Evolutionary conservation across 345 rosid species (phyloP).

Genomic region (Gynandropsis gynandra): DNA sequence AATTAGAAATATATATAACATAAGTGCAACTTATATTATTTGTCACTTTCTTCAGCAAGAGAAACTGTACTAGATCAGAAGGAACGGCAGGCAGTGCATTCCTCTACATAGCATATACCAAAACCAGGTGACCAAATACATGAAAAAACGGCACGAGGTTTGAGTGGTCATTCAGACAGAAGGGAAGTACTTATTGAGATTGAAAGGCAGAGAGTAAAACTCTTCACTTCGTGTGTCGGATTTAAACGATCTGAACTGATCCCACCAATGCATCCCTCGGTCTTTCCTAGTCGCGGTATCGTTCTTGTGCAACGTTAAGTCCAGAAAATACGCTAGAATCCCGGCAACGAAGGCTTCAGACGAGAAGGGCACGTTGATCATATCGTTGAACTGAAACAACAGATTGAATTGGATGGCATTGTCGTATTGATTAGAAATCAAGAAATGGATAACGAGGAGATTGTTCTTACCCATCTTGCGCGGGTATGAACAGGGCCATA

Average conservation of each 20-base stretch:
- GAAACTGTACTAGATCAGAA: too few species aligned
- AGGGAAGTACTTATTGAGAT: constrained; percentile 95
- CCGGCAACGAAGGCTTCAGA: constrained; percentile 88
- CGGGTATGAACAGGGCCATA: constrained; percentile 54
- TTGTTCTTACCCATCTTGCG: constrained; percentile 56
- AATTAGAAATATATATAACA: too few species aligned
- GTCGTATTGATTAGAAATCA: neutral
- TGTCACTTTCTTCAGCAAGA: too few species aligned
- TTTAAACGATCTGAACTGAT: constrained; percentile 70
- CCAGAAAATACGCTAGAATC: constrained; percentile 57
- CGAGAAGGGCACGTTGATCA: constrained; percentile 87
- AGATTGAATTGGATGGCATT: constrained; percentile 3
- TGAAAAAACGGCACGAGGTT: neutral
- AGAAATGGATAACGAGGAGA: neutral
- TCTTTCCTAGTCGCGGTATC: constrained; percentile 60
- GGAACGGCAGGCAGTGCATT: neutral
- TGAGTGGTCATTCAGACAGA: constrained; percentile 44
- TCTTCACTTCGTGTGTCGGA: constrained; percentile 92
- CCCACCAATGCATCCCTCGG: constrained; percentile 92
- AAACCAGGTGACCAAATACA: neutral
- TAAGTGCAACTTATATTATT: too few species aligned
- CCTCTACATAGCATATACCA: neutral
- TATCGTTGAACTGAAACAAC: constrained; percentile 82
- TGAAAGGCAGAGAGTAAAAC: constrained; percentile 83
- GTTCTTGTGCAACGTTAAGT: constrained; percentile 49